Percentiles rank a stretch among this genome's conserved stretches.
Evolutionary conservation across 2,329 filamentous ascomycete species (phyloP).

Genomic region (Exophiala sp.): DNA sequence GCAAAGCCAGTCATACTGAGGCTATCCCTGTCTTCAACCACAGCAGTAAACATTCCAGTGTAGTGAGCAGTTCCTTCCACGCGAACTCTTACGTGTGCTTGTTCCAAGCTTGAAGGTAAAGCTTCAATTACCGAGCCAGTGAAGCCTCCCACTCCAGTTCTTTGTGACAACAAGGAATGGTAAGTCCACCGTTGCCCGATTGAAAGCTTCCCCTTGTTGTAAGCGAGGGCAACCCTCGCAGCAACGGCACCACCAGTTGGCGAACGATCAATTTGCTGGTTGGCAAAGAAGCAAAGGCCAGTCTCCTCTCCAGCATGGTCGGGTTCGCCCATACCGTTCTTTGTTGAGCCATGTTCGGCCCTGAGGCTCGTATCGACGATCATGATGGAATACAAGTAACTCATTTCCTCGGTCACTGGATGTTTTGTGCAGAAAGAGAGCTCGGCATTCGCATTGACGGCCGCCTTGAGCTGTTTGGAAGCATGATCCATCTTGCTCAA

Average conservation of each 20-base stretch:
- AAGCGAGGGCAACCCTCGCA: conserved; percentile 37
- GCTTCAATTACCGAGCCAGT: conserved; percentile 15
- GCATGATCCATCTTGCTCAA: conserved; percentile 33
- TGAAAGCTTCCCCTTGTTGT: conserved; percentile 31
- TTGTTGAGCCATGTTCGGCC: too few species aligned
- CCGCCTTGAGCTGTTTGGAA: conserved; percentile 35
- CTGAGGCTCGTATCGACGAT: conserved; percentile 31
- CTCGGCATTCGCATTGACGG: conserved; percentile 25
- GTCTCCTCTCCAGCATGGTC: conserved; percentile 35
- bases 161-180: conserved; percentile 37
- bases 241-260: conserved; percentile 38
- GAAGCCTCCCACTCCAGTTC: conserved; percentile 28
- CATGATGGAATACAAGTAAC: conserved; percentile 41
- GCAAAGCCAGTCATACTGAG: conserved; percentile 22
- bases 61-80: conserved; percentile 36
- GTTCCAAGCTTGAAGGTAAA: neutral
- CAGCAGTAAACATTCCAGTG: conserved; percentile 31
- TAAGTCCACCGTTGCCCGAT: conserved; percentile 33
- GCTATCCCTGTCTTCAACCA: conserved; percentile 33
- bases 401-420: too few species aligned
- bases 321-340: too few species aligned
- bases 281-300: conserved; percentile 45
- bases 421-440: conserved; percentile 26
- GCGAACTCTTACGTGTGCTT: conserved; percentile 27
- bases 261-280: conserved; percentile 48